Conservation (phyloP, 139 green algal genomes). For the Trebouxia sp. region DNA sequence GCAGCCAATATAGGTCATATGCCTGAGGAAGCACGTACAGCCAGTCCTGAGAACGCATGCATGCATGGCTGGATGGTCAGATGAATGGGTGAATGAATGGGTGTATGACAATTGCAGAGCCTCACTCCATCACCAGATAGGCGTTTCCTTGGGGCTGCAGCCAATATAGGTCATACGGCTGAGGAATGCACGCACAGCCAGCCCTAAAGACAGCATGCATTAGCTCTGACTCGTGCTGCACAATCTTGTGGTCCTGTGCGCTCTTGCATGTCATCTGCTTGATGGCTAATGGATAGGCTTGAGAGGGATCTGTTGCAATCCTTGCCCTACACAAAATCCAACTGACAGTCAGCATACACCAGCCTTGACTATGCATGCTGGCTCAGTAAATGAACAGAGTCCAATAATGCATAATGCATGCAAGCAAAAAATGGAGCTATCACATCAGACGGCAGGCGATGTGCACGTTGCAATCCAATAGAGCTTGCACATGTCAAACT, state of each 20-base stretch:
- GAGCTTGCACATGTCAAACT: no score
- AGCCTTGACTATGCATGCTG: no score
- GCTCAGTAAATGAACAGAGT: no score
- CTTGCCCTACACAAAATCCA: no score
- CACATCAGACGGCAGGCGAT: no score
- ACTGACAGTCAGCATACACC: no score
- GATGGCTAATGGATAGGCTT: neutral
- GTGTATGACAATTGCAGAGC: no score
- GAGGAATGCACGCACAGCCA: neutral
- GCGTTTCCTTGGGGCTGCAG: neutral
- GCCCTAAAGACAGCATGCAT: neutral
- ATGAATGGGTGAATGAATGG: no score
- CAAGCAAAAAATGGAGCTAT: no score
- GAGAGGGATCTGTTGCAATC: constrained; percentile 9
- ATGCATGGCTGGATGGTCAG: no score
- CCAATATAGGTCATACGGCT: neutral
- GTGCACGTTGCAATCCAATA: no score
- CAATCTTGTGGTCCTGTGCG: neutral
- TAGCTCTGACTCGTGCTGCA: constrained; percentile 14
- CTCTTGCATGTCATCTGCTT: constrained; percentile 7
- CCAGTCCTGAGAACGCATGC: neutral
- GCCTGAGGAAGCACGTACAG: neutral
- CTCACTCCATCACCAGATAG: constrained; percentile 19
- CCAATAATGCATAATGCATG: neutral
- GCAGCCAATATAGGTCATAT: neutral